Base-by-base conservation (phyloP, 805 yeast genomes). In the Starmera amethionina region DNA sequence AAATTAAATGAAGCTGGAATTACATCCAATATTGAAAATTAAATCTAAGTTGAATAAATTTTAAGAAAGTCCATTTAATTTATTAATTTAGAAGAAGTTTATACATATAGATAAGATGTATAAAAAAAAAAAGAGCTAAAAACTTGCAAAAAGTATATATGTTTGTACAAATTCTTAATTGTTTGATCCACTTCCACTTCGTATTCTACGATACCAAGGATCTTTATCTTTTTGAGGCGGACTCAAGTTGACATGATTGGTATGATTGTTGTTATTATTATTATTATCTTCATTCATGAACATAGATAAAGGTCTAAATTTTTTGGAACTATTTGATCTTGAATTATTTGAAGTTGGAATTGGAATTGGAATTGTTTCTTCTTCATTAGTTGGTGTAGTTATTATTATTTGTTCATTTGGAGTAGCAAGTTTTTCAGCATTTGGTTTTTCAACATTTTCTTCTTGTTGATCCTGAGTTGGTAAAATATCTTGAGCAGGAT, bases 141-240 rank as follows among this genome's bases (percentile, higher is more conserved):
- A 22, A 7, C 25, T 22, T 22, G 25, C 7, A n/a, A n/a, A n/a
- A n/a, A n/a, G n/a, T n/a, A n/a, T n/a, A n/a, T n/a, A n/a, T n/a
- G n/a, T n/a, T n/a, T n/a, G n/a, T 22, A 22, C 7, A 22, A 22
- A 22, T 22, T 22, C 25, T 22, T 22, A 22, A 22, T 7, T 22
- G 7, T 22, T 22, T 22, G 25, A 22, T 22, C 25, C 37, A 30
- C 40, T 42, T 10, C 66, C 51, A 35, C 66, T 59, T 40, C 68
- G 63, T 36, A 70, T 45, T 46, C 68, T 62, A 41, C 59, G 68
- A 44, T 71, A 66, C 77, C 77, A 73, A 7, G 65, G 59, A 22
- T 58, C 65, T 38, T 63, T 56, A 35, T 60, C 64, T 30, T 47
- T 49, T 41, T 59, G 50, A 40, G 58, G 54, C 36, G 34, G 14